Base-by-base conservation (phyloP, 2,329 filamentous ascomycete genomes). In the Claviceps lovelessii region DNA sequence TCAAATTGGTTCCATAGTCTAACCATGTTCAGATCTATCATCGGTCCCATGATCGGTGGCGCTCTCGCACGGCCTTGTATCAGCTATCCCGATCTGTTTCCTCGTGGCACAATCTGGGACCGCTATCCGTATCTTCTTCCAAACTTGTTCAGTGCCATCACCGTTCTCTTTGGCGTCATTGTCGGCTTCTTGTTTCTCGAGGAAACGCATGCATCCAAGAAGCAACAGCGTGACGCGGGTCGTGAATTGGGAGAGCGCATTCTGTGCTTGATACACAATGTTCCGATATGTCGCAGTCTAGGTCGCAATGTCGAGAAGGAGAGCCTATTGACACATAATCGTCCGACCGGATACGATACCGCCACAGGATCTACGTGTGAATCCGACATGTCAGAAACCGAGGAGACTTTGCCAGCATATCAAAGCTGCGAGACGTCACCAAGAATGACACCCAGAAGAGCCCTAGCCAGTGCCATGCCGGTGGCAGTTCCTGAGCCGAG, bases 41-140 rank as follows among this genome's bases (percentile, higher is more conserved):
- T 96, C 61, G 93, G 93, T 39, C 90, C 91, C 50, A 86, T 88
- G 67, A 86, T 97, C 65, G 93, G 93, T 64, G 93, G 93, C 63
- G 83, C 88, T 56, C 78, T 98, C 52, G 91, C 93, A 52, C 81
- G 89, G 63, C 93, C 93, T 23, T 93, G 89, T 64, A 77, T 84
- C 59, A 90, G 81, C 67, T 93, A 93, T 65, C 90, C 91, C 13
- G 72, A 71, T 54, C 62, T 88, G 39, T 97, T 96, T 66, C 67
- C 76, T 11, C 74, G 76, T 19, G 86, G 83, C 57, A 86, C 85
- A 15, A 79, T 97, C 56, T 95, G 93, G 76, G 89, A 91, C 54
- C 75, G 73, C 44, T 97, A 85, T 67, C 93, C 93, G 0, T 98
- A 95, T 69, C 79, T 97, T 44, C 78, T 96, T 51, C 90, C 90